Percentiles rank a stretch among this genome's conserved stretches.
phyloP scores from a whole-genome alignment of 805 yeast species.

The Jamesozyma jinghongensis region DNA sequence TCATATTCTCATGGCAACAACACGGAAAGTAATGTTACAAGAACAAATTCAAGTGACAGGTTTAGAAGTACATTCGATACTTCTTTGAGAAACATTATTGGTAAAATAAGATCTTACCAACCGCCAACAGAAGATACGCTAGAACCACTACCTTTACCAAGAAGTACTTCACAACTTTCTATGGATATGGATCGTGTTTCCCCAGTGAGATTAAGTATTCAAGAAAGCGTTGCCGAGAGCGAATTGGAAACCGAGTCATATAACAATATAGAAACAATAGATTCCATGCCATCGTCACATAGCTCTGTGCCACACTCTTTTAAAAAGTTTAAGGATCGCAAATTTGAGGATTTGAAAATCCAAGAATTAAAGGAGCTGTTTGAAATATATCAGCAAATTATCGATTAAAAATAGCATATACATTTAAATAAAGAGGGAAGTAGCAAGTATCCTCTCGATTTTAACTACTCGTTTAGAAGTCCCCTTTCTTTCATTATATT shows the following conservation, averaged over 20 bases:
- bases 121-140: constrained; percentile 15
- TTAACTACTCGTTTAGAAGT: background rate
- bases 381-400: constrained; percentile 22
- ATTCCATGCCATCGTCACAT: constrained; percentile 4
- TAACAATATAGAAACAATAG: background rate
- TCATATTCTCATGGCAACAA: background rate
- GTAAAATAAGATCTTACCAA: constrained; percentile 26
- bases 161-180: constrained; percentile 14
- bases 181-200: constrained; percentile 7
- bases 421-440: background rate
- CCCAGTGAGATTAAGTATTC: background rate
- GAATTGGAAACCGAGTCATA: background rate
- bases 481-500: background rate
- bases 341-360: constrained; percentile 27
- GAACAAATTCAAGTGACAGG: constrained; percentile 24
- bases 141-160: constrained; percentile 11
- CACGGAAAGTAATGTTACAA: constrained; percentile 1
- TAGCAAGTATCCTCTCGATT: too few relatives aligned
- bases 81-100: constrained; percentile 25
- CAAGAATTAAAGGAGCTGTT: constrained; percentile 23
- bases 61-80: constrained; percentile 23
- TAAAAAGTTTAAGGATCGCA: constrained; percentile 16
- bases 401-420: background rate
- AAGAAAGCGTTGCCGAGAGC: background rate
- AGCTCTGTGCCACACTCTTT: constrained; percentile 11